A percentile compares a stretch with the other conserved stretches of the same genome.
These are phyloP conservation scores for Extremus antarcticus DNA, from an alignment of 495 filamentous ascomycete genomes.

Conservation along the genomic window DNA sequence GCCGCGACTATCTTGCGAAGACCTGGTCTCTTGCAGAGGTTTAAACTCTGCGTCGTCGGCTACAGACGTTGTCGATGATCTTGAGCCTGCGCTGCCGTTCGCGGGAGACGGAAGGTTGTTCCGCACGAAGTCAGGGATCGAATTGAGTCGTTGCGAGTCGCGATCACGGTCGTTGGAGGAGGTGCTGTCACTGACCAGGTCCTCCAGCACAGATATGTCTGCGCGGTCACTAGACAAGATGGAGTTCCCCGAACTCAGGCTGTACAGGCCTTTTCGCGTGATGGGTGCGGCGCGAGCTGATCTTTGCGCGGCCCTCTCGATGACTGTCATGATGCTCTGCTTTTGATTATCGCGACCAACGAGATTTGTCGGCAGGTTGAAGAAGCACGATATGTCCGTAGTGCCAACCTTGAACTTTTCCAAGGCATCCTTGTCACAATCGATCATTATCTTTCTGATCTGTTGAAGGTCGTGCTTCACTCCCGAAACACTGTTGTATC, in stretches of 20 bases:
- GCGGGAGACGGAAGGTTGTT: background rate
- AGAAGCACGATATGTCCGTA: constrained; percentile 76
- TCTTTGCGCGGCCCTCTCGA: constrained; percentile 54
- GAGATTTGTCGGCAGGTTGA: constrained; percentile 67
- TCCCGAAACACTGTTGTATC: constrained; percentile 75
- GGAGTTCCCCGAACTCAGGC: constrained; percentile 36
- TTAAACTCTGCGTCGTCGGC: constrained; percentile 13
- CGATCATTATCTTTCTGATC: constrained; percentile 58
- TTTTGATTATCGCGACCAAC: constrained; percentile 67
- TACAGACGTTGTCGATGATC: background rate
- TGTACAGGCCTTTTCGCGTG: constrained; percentile 31
- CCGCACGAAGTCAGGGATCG: constrained; percentile 7
- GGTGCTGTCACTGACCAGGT: constrained; percentile 15
- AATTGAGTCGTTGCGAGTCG: constrained; percentile 10
- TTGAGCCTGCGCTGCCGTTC: background rate
- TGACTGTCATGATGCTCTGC: constrained; percentile 53
- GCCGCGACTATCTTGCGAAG: constrained; percentile 9
- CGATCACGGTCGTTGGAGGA: constrained; percentile 15
- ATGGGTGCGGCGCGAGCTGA: constrained; percentile 34
- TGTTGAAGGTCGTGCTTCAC: constrained; percentile 63
- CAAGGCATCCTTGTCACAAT: constrained; percentile 60
- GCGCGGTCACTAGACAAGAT: constrained; percentile 1
- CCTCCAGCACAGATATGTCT: constrained; percentile 12
- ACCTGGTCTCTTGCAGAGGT: constrained; percentile 21
- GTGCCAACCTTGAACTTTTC: constrained; percentile 60